Percentiles rank a stretch among this genome's conserved stretches.
These are phyloP conservation scores for Mortierella polycephala DNA, from an alignment of 371 early-diverging fungal genomes.

Conservation along the genomic window DNA sequence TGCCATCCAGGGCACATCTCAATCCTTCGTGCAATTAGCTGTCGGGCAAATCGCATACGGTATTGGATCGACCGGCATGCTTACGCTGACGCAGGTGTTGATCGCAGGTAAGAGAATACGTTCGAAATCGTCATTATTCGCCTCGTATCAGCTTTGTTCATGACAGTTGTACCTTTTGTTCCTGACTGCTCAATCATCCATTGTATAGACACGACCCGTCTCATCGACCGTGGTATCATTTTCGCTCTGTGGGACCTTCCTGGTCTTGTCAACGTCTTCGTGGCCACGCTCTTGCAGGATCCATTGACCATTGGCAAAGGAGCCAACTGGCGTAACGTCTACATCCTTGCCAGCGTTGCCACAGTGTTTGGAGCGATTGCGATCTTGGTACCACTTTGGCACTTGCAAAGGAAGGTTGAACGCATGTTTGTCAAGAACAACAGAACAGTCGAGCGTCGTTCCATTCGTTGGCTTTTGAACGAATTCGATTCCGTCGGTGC, in stretches of 20 bases:
- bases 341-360: conserved; percentile 54
- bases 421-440: conserved; percentile 12
- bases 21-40: conserved; percentile 51
- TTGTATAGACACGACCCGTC: conserved; percentile 31
- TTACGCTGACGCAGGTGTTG: conserved; percentile 56
- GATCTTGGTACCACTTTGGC: conserved; percentile 48
- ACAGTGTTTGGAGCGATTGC: conserved; percentile 49
- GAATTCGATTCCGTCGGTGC: conserved; percentile 61
- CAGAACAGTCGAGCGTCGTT: conserved; percentile 7
- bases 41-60: conserved; percentile 58
- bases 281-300: conserved; percentile 29
- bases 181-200: background rate
- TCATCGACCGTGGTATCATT: conserved; percentile 45
- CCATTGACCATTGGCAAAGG: conserved; percentile 38
- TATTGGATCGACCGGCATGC: conserved; percentile 57
- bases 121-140: background rate
- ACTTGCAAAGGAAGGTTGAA: conserved; percentile 44
- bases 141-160: background rate
- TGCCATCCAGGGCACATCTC: conserved; percentile 52
- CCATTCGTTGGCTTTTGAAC: conserved; percentile 43
- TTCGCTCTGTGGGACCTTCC: conserved; percentile 46
- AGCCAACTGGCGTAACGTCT: conserved; percentile 56
- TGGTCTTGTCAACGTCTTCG: conserved; percentile 30
- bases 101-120: conserved; percentile 53
- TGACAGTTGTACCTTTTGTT: background rate